Evolutionary conservation across 176 grass and related monocot genomes (phyloP).

Genomic region (Ensete glaucum): DNA sequence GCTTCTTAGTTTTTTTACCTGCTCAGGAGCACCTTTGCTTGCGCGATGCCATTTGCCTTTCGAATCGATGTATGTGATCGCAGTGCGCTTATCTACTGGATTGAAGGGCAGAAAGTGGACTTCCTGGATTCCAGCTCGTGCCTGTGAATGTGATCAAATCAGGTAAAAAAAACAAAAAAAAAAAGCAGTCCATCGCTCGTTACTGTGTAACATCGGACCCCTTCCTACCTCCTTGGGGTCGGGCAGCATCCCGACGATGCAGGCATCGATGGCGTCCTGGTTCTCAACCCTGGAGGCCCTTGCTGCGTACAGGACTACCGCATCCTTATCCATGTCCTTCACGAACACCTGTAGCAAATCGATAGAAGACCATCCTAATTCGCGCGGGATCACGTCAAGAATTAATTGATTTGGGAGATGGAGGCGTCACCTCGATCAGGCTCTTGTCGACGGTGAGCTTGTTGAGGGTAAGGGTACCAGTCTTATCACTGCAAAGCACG

Average conservation of each 20-base stretch:
- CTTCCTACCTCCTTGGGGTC: conserved; percentile 51
- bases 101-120: conserved; percentile 91
- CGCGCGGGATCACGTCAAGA: no score
- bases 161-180: neutral
- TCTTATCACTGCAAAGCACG: conserved; percentile 92
- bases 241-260: conserved; percentile 74
- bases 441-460: conserved; percentile 90
- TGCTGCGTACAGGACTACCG: conserved; percentile 61
- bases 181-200: neutral
- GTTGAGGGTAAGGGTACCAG: conserved; percentile 88
- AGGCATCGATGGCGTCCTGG: conserved; percentile 92
- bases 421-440: conserved; percentile 40
- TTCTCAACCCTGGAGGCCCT: conserved; percentile 81
- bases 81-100: conserved; percentile 82
- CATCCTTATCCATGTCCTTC: conserved; percentile 70
- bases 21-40: conserved; percentile 87
- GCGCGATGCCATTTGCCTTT: conserved; percentile 71
- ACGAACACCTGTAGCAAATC: conserved; percentile 29
- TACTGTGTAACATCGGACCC: neutral
- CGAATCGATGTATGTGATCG: conserved; percentile 76
- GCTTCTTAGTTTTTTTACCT: neutral
- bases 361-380: neutral
- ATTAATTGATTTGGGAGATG: neutral
- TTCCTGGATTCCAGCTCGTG: conserved; percentile 71
- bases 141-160: conserved; percentile 5